These are phyloP conservation scores for Syzygium syzygioides DNA, from an alignment of 441 rosid species.

Conservation along the genomic window DNA sequence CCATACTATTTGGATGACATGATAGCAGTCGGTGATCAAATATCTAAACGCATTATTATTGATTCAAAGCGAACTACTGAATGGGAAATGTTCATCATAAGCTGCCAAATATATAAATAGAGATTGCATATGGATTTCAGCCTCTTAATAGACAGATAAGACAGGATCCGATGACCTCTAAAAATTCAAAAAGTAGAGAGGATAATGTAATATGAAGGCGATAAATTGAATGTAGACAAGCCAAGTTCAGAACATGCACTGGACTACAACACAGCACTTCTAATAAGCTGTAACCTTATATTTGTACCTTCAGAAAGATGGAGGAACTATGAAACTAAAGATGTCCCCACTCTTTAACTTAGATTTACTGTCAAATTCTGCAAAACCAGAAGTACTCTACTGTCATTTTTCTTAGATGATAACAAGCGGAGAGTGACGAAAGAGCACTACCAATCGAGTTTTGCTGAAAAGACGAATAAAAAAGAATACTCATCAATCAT, in stretches of 20 bases:
- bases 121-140: not conserved
- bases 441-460: not conserved
- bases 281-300: not conserved
- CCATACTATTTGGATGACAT: not conserved
- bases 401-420: not conserved
- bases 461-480: not conserved
- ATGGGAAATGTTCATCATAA: not conserved
- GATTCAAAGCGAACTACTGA: not conserved
- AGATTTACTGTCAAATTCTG: not conserved
- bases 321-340: not conserved
- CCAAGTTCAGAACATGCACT: not conserved
- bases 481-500: slow-evolving; percentile 21
- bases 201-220: not conserved
- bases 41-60: not conserved
- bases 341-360: not conserved
- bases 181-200: not conserved
- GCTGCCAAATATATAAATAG: not conserved
- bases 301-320: not conserved
- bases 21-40: not conserved
- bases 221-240: not conserved
- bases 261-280: not conserved
- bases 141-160: not conserved
- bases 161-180: not conserved
- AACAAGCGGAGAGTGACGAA: not conserved
- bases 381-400: not conserved